Conservation (phyloP, 2,329 filamentous ascomycete species). For the Allantophomopsis cytisporea region DNA sequence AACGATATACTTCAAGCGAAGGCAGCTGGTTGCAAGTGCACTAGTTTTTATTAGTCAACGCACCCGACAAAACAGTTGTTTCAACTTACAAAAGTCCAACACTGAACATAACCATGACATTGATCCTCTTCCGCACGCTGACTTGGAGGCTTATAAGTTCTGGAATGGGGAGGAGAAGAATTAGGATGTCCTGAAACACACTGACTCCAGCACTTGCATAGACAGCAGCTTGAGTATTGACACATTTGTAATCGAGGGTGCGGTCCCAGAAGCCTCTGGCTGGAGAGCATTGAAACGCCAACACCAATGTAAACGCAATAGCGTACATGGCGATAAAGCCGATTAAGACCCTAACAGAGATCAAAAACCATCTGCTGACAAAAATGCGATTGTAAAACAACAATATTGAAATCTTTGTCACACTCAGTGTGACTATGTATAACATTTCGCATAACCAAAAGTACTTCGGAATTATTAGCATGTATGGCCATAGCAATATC, state of each 20-base stretch:
- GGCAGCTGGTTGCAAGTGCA: neutral
- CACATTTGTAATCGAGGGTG: neutral
- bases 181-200: neutral
- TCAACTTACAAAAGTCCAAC: slow-evolving; percentile 1
- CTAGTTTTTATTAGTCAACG: neutral
- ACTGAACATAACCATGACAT: neutral
- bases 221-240: neutral
- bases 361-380: neutral
- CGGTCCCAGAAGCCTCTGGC: neutral
- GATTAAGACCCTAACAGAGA: neutral
- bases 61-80: neutral
- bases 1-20: neutral
- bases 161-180: neutral
- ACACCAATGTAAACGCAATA: neutral
- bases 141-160: neutral
- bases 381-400: neutral
- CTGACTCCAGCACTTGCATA: neutral
- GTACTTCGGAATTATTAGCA: neutral
- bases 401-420: neutral
- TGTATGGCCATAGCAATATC: no score
- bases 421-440: neutral
- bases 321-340: neutral
- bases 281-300: neutral
- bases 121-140: neutral
- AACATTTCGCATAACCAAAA: neutral